Evolutionary conservation across 1,139 yeast genomes (phyloP), one percentile per base, ranked within the genome.

Genomic region (Taiozyma sp.): DNA sequence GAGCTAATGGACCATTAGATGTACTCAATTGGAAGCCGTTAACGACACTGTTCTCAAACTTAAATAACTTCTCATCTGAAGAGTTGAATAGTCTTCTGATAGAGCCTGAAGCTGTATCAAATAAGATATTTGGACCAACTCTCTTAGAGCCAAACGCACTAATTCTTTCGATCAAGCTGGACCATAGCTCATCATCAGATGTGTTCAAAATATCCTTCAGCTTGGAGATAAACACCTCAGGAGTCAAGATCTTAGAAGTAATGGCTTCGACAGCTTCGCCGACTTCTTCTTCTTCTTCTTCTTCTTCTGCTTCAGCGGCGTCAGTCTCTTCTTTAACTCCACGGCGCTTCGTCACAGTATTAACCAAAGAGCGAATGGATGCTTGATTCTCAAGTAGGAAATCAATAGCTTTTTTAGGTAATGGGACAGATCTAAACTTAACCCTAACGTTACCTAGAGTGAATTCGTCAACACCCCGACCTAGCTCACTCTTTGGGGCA

Each of bases 21-120:
- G 83, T 80, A 2, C 97, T 89, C 47, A 90, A 70, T 63, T 89
- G 95, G 67, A 90, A 91, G 1, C 97, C 99, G 58, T 88, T 85
- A 45, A 87, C 64, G 6, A 93, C 69, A 59, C 85, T 81, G 50
- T 83, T 84, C 56, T 84, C 89, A 63, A 73, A 83, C 47, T 74
- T 80, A 57, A 80, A 78, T 14, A 57, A 60, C 1, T 61, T 60
- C 1, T 58, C 58, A 6, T 51, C 49, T 6, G 54, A 9, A 44
- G 51, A 1, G 42, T 43, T 54, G 41, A 64, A 62, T n/a, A 64
- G 19, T 42, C 66, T 63, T 43, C 67, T 69, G 49, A 82, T 70
- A 24, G 73, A 68, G 2, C 63, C 56, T 9, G 63, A 62, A 1
- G 74, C 71, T 2, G 77, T 67, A 56, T 90, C 91, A 28, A 86